Evolutionary conservation across 2,329 filamentous ascomycete genomes (phyloP), one percentile per base, ranked within the genome.

Genomic region (Apiospora hydei): DNA sequence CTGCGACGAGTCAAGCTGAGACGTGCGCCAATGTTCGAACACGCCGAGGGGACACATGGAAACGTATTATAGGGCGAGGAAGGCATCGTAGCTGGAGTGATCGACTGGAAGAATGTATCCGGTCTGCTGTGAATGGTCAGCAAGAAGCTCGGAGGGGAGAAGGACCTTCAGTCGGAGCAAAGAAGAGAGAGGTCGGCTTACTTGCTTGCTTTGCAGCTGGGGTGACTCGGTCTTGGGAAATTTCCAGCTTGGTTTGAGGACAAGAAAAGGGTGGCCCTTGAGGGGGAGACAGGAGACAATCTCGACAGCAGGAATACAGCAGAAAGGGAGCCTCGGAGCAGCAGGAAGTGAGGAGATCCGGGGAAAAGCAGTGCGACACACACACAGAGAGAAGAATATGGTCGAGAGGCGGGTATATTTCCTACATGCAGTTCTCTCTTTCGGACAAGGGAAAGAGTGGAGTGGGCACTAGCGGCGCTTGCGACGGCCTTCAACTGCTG

Each of bases 171-270:
- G 66, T 46, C 16, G 66, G 66, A 47, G 66, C 38, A 30, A 24
- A 49, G 41, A 38, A 49, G 38, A 38, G 67, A 68, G 67, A 68
- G 26, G 67, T 64, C 18, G 57, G 57, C 57, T 64, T 64, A 64
- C 57, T n/a, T 64, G 30, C 30, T 41, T 34, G 34, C 57, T 41
- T 64, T 38, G 57, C 30, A 64, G 34, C 57, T 41, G 57, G 57
- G 24, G 57, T 41, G n/a, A 30, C 26, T n/a, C 16, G 53, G 53
- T 11, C 53, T 53, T 61, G 53, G 30, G 53, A 34, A 38, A 61
- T 38, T 61, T n/a, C 53, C 30, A 61, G 18, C 2, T 4, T 13
- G 8, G 57, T 38, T 41, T 10, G 34, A n/a, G 57, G n/a, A 64
- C 57, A 38, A 64, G 34, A 24, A 41, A 6, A 38, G 30, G 57